phyloP scores from a whole-genome alignment of 2,329 filamentous ascomycete genomes.

The Taxawa tesnikishii region DNA sequence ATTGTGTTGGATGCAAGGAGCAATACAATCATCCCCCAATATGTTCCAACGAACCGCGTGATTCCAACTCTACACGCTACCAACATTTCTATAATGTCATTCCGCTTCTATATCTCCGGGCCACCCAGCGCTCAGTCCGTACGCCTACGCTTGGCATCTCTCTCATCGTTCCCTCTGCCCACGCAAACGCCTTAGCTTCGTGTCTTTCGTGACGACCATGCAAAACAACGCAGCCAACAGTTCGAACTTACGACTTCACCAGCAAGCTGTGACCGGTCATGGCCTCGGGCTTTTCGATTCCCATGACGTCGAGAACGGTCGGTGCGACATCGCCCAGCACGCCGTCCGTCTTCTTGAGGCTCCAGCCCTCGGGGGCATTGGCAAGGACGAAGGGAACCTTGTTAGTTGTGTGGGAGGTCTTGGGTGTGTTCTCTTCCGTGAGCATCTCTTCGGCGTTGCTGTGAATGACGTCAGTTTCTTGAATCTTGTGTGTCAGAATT shows the following conservation, averaged over 20 bases:
- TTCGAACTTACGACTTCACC: slow-evolving; percentile 46
- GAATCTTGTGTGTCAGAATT: not conserved
- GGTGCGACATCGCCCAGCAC: slow-evolving; percentile 96
- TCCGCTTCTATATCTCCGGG: too few species aligned
- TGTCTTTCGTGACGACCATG: too few species aligned
- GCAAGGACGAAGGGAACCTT: slow-evolving; percentile 97
- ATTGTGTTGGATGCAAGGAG: too few species aligned
- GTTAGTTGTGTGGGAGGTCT: slow-evolving; percentile 97
- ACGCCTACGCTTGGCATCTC: not conserved
- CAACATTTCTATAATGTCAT: too few species aligned
- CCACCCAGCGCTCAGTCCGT: not conserved
- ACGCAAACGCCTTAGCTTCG: not conserved
- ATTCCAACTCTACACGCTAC: too few species aligned
- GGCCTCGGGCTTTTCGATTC: slow-evolving; percentile 74
- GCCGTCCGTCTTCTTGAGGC: slow-evolving; percentile 68
- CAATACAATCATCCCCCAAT: too few species aligned
- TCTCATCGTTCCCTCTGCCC: not conserved
- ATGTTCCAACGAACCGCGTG: too few species aligned
- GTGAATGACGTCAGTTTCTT: slow-evolving; percentile 8
- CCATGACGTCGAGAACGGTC: slow-evolving; percentile 86
- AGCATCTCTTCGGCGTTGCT: slow-evolving; percentile 98
- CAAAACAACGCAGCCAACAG: not conserved
- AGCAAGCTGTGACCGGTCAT: slow-evolving; percentile 85
- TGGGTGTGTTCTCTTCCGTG: slow-evolving; percentile 86
- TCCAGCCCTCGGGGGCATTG: slow-evolving; percentile 85